A percentile compares a stretch with the other conserved stretches of the same genome.
Conservation (phyloP, 805 yeast species). For the Saccharomyces eubayanus region DNA sequence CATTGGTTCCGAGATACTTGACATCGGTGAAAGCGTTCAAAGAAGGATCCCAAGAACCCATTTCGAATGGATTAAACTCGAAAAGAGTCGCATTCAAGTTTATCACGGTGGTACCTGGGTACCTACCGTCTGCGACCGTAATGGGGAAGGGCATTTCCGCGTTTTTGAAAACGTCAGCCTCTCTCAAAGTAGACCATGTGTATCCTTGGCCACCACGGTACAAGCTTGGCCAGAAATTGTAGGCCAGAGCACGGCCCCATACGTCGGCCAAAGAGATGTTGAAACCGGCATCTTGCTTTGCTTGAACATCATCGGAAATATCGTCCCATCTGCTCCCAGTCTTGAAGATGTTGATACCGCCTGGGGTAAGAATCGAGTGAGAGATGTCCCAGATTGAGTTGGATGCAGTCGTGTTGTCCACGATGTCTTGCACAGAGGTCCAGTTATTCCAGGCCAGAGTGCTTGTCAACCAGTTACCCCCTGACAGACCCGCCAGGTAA, state of each 20-base stretch:
- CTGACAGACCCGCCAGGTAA: slow-evolving; percentile 71
- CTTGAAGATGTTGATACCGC: slow-evolving; percentile 49
- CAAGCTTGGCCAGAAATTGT: slow-evolving; percentile 58
- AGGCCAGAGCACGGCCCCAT: slow-evolving; percentile 72
- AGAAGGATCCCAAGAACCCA: slow-evolving; percentile 86
- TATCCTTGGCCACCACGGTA: slow-evolving; percentile 57
- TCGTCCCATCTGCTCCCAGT: slow-evolving; percentile 47
- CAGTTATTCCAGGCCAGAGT: slow-evolving; percentile 62
- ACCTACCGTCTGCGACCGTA: slow-evolving; percentile 55
- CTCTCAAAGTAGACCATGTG: slow-evolving; percentile 50
- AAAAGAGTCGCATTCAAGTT: slow-evolving; percentile 61
- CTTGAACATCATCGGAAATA: slow-evolving; percentile 44
- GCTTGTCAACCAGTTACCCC: slow-evolving; percentile 78
- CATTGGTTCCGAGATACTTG: slow-evolving; percentile 61
- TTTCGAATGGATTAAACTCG: slow-evolving; percentile 56
- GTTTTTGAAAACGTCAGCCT: slow-evolving; percentile 49
- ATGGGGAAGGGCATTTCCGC: slow-evolving; percentile 69
- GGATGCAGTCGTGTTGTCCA: slow-evolving; percentile 31
- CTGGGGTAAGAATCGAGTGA: slow-evolving; percentile 51
- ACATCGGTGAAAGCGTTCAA: slow-evolving; percentile 56
- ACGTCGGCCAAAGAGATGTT: slow-evolving; percentile 61
- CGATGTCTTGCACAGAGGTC: slow-evolving; percentile 58
- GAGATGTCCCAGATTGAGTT: slow-evolving; percentile 61
- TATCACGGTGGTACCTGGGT: slow-evolving; percentile 50
- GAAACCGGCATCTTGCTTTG: slow-evolving; percentile 56